These are phyloP conservation scores for Stropharia rugosoannulata DNA, from an alignment of 768 basidiomycete species.

Conservation along the genomic window DNA sequence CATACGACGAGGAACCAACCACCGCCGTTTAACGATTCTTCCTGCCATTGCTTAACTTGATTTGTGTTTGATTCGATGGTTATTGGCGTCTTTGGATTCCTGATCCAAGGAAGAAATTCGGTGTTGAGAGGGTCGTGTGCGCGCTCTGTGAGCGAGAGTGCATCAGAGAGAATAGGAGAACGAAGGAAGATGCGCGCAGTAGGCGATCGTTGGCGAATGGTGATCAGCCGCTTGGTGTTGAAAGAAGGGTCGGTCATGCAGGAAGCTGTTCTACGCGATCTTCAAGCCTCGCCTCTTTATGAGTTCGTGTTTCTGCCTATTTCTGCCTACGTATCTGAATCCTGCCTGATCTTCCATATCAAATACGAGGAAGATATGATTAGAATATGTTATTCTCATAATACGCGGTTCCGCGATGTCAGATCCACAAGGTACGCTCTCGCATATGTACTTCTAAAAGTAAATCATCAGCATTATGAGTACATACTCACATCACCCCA, in stretches of 20 bases:
- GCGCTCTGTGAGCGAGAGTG: conserved; percentile 14
- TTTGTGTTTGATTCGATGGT: conserved; percentile 16
- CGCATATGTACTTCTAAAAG: too few species aligned
- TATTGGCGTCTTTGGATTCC: conserved; percentile 10
- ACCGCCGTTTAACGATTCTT: conserved; percentile 8
- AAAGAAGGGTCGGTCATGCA: not conserved
- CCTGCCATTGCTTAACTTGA: conserved; percentile 15
- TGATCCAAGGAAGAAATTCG: conserved; percentile 13
- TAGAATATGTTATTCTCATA: too few species aligned
- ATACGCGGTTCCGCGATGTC: too few species aligned
- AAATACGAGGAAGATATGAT: too few species aligned
- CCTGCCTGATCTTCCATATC: too few species aligned
- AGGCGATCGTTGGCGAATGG: conserved; percentile 14
- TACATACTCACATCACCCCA: too few species aligned
- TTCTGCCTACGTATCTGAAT: too few species aligned
- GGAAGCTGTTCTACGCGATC: not conserved
- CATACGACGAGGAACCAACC: conserved; percentile 15
- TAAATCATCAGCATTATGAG: too few species aligned
- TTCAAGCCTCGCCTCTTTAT: not conserved
- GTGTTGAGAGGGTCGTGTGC: conserved; percentile 18
- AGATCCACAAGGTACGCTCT: too few species aligned
- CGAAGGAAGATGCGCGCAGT: conserved; percentile 16
- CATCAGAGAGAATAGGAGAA: conserved; percentile 16
- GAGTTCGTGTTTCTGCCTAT: too few species aligned
- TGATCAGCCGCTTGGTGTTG: conserved; percentile 8